A percentile compares a stretch with the other conserved stretches of the same genome.
Evolutionary conservation across 306 rosid genomes (phyloP).

Genomic region (Castanea sativa): DNA sequence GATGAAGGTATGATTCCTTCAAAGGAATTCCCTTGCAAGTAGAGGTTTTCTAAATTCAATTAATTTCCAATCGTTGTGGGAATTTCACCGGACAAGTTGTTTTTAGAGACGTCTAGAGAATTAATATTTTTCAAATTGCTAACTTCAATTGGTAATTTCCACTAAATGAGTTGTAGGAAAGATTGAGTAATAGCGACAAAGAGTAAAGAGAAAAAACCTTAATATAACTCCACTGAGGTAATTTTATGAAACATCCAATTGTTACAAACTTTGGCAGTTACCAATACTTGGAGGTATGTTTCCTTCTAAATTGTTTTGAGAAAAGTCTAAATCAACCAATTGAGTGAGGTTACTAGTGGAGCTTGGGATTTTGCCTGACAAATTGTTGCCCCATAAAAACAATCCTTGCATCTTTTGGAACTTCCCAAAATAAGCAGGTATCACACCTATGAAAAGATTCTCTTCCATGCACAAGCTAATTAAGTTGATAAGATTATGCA

Average conservation of each 20-base stretch:
- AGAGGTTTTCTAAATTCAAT: constrained; percentile 21
- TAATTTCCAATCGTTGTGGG: constrained; percentile 25
- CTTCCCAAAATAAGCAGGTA: constrained; percentile 32
- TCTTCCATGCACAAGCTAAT: background rate
- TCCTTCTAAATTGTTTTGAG: constrained; percentile 26
- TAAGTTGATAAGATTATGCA: constrained; percentile 24
- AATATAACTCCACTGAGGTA: constrained; percentile 15
- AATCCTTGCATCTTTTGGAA: constrained; percentile 11
- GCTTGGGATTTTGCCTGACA: constrained; percentile 21
- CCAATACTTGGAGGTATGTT: constrained; percentile 27
- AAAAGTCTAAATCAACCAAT: background rate
- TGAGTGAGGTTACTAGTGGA: constrained; percentile 33
- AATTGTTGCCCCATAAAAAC: background rate
- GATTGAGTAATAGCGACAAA: constrained; percentile 12
- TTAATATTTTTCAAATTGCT: constrained; percentile 12
- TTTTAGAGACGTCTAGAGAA: constrained; percentile 21
- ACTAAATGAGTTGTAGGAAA: constrained; percentile 28
- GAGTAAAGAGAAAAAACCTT: background rate
- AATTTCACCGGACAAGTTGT: constrained; percentile 18
- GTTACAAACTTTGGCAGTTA: constrained; percentile 6
- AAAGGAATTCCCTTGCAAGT: constrained; percentile 26
- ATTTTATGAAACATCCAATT: background rate
- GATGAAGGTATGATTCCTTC: constrained; percentile 32
- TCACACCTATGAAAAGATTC: constrained; percentile 11
- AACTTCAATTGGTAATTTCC: constrained; percentile 20